Conservation (phyloP, 176 grass and related monocot species). For the Musa itinerans region DNA sequence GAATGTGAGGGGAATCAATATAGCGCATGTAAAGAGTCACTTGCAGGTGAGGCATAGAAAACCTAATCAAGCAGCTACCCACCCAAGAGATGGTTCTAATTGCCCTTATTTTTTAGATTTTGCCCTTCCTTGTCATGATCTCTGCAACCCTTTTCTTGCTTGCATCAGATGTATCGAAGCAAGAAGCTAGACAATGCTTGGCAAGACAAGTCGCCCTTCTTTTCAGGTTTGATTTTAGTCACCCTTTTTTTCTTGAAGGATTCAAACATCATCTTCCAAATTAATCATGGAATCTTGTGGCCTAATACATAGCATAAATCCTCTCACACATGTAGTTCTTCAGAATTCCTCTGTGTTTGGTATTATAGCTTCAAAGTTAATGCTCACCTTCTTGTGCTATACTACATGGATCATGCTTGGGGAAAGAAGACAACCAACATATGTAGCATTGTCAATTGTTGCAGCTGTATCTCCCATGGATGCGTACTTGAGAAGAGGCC, state of each 20-base stretch:
- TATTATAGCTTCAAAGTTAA: no score
- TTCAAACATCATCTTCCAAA: no score
- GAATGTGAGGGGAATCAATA: constrained; percentile 87
- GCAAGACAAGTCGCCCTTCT: constrained; percentile 43
- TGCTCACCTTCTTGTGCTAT: no score
- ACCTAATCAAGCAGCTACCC: constrained; percentile 5
- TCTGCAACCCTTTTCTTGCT: neutral
- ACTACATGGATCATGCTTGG: neutral
- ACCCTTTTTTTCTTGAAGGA: neutral
- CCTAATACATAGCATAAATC: no score
- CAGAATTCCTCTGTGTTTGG: no score
- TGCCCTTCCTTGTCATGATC: no score
- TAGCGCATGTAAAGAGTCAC: constrained; percentile 98
- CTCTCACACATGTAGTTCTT: no score
- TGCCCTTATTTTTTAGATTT: neutral
- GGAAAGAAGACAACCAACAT: neutral
- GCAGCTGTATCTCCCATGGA: constrained; percentile 61
- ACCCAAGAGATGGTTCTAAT: neutral
- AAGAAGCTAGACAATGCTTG: constrained; percentile 66
- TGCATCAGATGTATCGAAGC: constrained; percentile 86
- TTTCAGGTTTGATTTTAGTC: constrained; percentile 36
- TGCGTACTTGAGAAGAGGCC: constrained; percentile 62
- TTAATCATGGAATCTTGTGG: no score
- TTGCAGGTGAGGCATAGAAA: constrained; percentile 59
- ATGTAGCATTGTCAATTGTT: neutral